A percentile compares a stretch with the other conserved stretches of the same genome.
phyloP scores from a whole-genome alignment of 73 alveolate species.

The Stentor roeselii region DNA sequence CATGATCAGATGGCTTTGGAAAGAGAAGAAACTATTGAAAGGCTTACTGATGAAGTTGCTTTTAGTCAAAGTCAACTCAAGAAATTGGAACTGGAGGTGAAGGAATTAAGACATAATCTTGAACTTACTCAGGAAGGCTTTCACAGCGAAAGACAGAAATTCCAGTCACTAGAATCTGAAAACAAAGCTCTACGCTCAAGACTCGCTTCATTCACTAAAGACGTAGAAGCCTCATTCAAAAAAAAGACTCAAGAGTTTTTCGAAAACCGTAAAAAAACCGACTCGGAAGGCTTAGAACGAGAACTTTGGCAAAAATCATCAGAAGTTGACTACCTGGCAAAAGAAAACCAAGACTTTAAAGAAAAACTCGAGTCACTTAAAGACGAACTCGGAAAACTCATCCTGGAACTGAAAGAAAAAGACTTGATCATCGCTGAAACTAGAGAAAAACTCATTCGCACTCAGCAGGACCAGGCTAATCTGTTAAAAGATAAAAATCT shows the following conservation, averaged over 20 bases:
- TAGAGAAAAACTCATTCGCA: neutral
- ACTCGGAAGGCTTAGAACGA: neutral
- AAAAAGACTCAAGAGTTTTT: neutral
- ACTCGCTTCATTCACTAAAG: neutral
- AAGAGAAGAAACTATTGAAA: conserved; percentile 23
- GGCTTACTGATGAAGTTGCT: conserved; percentile 12
- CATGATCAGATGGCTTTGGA: neutral
- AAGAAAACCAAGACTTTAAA: neutral
- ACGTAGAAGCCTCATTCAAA: neutral
- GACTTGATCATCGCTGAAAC: neutral
- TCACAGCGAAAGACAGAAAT: neutral
- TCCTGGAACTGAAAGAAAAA: neutral
- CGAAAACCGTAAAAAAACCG: neutral
- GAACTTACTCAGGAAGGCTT: neutral
- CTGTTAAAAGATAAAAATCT: conserved; percentile 12
- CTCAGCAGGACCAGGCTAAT: conserved; percentile 30
- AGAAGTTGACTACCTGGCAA: neutral
- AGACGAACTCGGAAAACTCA: neutral
- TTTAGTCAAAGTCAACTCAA: neutral
- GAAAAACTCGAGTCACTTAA: neutral
- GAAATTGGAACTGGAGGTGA: neutral
- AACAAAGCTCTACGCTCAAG: neutral
- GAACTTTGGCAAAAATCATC: conserved; percentile 15
- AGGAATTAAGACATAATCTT: neutral
- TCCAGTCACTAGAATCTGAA: neutral